Percentiles rank a stretch among this genome's conserved stretches.
Conservation (phyloP, 2,329 filamentous ascomycete genomes). For the Penicillium sp. region DNA sequence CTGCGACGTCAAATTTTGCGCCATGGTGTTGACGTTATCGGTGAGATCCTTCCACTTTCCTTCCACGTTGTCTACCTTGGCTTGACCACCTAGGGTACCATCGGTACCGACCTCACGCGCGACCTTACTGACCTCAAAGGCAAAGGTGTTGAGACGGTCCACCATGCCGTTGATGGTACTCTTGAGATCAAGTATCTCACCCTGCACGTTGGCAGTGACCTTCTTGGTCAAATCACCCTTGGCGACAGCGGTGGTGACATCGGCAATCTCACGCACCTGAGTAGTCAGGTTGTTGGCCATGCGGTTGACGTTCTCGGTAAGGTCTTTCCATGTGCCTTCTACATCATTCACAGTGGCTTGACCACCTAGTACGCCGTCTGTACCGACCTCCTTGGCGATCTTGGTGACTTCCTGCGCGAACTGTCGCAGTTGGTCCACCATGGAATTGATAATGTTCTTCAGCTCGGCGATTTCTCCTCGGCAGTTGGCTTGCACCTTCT, state of each 20-base stretch:
- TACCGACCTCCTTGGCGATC: conserved; percentile 94
- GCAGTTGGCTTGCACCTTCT: conserved; percentile 93
- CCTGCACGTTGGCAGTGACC: conserved; percentile 90
- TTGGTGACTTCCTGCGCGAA: conserved; percentile 97
- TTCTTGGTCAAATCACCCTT: conserved; percentile 94
- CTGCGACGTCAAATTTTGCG: conserved; percentile 67
- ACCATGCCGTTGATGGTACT: conserved; percentile 80
- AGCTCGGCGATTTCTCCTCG: conserved; percentile 91
- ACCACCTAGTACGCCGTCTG: conserved; percentile 89
- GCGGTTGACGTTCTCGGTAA: conserved; percentile 94
- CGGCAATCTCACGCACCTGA: conserved; percentile 95
- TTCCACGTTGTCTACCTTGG: conserved; percentile 68
- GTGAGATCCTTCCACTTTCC: conserved; percentile 72
- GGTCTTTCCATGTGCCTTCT: conserved; percentile 93
- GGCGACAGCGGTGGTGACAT: conserved; percentile 93
- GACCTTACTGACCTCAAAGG: conserved; percentile 70
- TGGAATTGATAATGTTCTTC: conserved; percentile 98
- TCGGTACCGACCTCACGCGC: conserved; percentile 69
- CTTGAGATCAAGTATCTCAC: conserved; percentile 94
- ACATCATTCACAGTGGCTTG: conserved; percentile 97
- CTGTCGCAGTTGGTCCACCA: conserved; percentile 97
- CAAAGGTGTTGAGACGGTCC: conserved; percentile 67
- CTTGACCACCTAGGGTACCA: conserved; percentile 68
- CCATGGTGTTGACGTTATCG: conserved; percentile 72
- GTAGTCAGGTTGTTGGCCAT: conserved; percentile 99